These are phyloP conservation scores for Eucalyptus victrix DNA, from an alignment of 345 rosid genomes.

Conservation along the genomic window DNA sequence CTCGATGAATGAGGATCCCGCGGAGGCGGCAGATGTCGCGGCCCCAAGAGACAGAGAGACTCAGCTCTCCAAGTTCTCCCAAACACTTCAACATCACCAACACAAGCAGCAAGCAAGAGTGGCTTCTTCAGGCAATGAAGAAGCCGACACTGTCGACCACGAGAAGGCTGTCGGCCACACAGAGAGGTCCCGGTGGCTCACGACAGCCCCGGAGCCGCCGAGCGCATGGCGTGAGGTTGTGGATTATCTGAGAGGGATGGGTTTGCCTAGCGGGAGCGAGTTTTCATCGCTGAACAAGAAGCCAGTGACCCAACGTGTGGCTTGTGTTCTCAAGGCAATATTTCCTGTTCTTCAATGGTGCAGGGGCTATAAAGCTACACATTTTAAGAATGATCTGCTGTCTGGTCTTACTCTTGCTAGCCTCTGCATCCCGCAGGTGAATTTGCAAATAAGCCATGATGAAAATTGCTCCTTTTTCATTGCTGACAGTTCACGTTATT, in stretches of 20 bases:
- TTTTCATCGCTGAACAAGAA: conserved; percentile 18
- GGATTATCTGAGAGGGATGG: conserved; percentile 15
- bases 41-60: neutral
- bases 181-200: conserved; percentile 53
- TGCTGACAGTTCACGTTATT: neutral
- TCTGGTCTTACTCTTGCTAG: conserved; percentile 95
- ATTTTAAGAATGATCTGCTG: conserved; percentile 69
- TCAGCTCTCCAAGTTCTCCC: conserved; percentile 54
- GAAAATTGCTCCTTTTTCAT: neutral
- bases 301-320: conserved; percentile 6
- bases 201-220: conserved; percentile 63
- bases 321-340: conserved; percentile 16
- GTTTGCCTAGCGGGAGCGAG: conserved; percentile 12
- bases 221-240: conserved; percentile 36
- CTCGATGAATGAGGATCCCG: neutral
- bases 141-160: conserved; percentile 16
- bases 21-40: neutral
- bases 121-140: conserved; percentile 19
- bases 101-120: neutral
- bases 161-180: conserved; percentile 8
- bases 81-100: conserved; percentile 67
- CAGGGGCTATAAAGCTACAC: conserved; percentile 28
- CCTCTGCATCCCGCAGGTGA: conserved; percentile 94
- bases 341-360: conserved; percentile 78
- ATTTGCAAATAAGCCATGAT: neutral